Evolutionary conservation across 2,329 filamentous ascomycete genomes (phyloP).

Genomic region (Fusarium marasasianum): DNA sequence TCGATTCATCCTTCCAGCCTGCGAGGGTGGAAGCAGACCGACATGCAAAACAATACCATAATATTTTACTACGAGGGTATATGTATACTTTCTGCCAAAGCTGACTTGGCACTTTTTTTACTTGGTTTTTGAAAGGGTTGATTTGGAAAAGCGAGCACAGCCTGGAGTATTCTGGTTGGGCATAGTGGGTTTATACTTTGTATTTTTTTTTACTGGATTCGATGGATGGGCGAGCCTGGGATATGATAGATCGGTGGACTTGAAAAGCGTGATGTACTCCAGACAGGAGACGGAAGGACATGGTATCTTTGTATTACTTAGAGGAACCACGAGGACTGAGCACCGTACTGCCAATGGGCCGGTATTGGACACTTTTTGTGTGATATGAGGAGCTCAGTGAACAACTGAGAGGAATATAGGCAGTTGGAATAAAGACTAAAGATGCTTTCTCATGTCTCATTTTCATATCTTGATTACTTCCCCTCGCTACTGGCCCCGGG

Average conservation of each 20-base stretch:
- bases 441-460: not conserved
- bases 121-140: slow-evolving; percentile 13
- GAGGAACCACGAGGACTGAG: not conserved
- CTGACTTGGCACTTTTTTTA: slow-evolving; percentile 1
- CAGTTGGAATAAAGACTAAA: not conserved
- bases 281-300: not conserved
- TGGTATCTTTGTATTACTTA: not conserved
- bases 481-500: not conserved
- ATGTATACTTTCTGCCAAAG: not conserved
- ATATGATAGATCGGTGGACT: not conserved
- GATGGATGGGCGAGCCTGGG: not conserved
- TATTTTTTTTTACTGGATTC: not conserved
- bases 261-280: not conserved
- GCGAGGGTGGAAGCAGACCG: slow-evolving; percentile 2
- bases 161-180: slow-evolving; percentile 37
- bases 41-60: slow-evolving; percentile 16
- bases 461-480: not conserved
- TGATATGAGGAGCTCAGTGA: not conserved
- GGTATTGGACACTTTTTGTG: not conserved
- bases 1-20: not conserved
- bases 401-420: not conserved
- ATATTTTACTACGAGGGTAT: slow-evolving; percentile 14
- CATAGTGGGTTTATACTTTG: not conserved
- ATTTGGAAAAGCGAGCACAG: slow-evolving; percentile 34
- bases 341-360: not conserved